Conservation (phyloP, 495 filamentous ascomycete genomes). For the Aspergillus mulundensis region DNA sequence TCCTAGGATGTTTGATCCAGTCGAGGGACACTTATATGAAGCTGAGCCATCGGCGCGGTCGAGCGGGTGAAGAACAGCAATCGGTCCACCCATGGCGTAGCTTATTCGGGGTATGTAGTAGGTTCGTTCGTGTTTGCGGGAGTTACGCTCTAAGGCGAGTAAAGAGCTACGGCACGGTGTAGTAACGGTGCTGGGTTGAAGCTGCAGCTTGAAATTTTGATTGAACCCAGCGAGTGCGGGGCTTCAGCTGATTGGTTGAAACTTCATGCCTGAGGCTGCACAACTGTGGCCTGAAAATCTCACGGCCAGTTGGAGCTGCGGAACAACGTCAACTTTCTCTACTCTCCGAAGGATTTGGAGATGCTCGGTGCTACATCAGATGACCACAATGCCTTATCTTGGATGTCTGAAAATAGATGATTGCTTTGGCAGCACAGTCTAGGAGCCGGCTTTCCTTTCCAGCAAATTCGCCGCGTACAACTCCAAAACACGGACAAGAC, state of each 20-base stretch:
- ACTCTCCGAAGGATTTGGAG: not conserved
- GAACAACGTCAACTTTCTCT: not conserved
- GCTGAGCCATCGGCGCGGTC: slow-evolving; percentile 83
- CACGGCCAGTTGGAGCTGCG: not conserved
- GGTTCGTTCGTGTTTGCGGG: not conserved
- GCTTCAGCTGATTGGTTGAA: slow-evolving; percentile 14
- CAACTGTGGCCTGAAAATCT: not conserved
- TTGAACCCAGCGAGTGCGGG: slow-evolving; percentile 17
- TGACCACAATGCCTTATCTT: not conserved
- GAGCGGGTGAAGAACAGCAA: slow-evolving; percentile 48
- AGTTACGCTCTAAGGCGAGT: not conserved
- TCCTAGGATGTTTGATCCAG: slow-evolving; percentile 76
- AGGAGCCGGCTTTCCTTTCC: not conserved
- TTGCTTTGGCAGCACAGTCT: not conserved
- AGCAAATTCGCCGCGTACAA: not conserved
- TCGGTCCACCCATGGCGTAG: slow-evolving; percentile 35
- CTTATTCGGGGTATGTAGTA: not conserved
- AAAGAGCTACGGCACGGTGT: not conserved
- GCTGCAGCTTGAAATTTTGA: slow-evolving; percentile 16
- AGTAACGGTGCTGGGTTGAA: not conserved
- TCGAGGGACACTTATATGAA: slow-evolving; percentile 61
- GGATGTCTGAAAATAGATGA: not conserved
- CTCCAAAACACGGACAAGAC: not conserved
- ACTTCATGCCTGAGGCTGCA: not conserved
- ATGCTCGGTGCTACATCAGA: not conserved